A percentile compares a stretch with the other conserved stretches of the same genome.
Evolutionary conservation across 208 protist species (phyloP).

Genomic region (Lotmaria passim): DNA sequence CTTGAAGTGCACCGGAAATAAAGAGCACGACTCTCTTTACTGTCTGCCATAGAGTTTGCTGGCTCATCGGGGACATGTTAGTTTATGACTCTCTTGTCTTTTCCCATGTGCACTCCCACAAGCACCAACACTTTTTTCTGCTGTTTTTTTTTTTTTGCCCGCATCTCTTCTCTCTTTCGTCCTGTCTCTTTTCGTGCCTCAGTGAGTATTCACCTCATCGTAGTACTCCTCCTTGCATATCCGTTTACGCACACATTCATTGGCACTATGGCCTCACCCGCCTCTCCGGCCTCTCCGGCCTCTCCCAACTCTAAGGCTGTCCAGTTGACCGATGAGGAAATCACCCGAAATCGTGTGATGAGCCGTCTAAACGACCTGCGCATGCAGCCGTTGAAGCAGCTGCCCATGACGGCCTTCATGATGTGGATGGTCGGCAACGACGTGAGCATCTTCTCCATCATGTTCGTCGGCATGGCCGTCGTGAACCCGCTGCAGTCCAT

Average conservation of each 20-base stretch:
- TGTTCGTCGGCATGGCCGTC: slow-evolving; percentile 90
- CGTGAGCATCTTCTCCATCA: slow-evolving; percentile 89
- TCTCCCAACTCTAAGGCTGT: slow-evolving; percentile 13
- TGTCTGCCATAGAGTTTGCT: too few species aligned
- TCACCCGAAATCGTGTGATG: slow-evolving; percentile 53
- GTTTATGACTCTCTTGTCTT: too few species aligned
- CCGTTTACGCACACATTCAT: background rate
- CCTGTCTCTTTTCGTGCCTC: background rate
- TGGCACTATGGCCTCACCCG: slow-evolving; percentile 18
- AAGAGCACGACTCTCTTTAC: too few species aligned
- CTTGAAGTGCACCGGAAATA: too few species aligned
- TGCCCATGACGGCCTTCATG: slow-evolving; percentile 87
- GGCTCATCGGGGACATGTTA: too few species aligned
- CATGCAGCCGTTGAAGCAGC: slow-evolving; percentile 74
- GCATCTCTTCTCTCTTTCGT: background rate
- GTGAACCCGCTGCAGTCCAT: slow-evolving; percentile 76
- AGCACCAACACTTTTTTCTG: too few species aligned
- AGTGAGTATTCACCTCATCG: background rate
- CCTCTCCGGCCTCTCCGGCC: slow-evolving; percentile 9
- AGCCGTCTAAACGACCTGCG: slow-evolving; percentile 74
- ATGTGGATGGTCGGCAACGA: slow-evolving; percentile 92
- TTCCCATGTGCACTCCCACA: too few species aligned
- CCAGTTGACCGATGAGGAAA: slow-evolving; percentile 58
- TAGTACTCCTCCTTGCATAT: too few species aligned
- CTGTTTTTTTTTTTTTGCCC: background rate